phyloP scores from a whole-genome alignment of 495 filamentous ascomycete genomes.

The Trichocladium antarcticum region DNA sequence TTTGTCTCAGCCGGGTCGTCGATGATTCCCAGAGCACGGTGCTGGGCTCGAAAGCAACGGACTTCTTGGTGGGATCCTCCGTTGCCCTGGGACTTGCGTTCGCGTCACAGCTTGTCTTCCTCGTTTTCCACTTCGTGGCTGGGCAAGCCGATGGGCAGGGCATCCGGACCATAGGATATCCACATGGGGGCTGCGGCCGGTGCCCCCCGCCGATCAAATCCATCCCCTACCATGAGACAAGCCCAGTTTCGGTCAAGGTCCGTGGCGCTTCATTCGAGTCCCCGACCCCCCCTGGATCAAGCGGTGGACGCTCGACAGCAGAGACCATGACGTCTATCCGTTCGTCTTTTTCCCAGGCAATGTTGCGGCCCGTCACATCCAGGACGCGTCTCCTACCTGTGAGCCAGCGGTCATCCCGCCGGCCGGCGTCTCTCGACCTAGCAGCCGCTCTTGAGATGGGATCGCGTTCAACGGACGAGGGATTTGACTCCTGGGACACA shows the following conservation, averaged over 20 bases:
- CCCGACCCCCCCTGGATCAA: slow-evolving; percentile 30
- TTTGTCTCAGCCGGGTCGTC: slow-evolving; percentile 25
- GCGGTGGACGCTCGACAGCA: slow-evolving; percentile 30
- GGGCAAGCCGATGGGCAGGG: slow-evolving; percentile 18
- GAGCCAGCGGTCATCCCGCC: slow-evolving; percentile 21
- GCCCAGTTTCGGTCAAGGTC: slow-evolving; percentile 18
- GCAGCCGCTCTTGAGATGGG: slow-evolving; percentile 21
- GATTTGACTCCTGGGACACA: slow-evolving; percentile 61
- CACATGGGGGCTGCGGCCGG: slow-evolving; percentile 22
- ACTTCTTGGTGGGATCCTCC: slow-evolving; percentile 30
- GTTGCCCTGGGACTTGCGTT: slow-evolving; percentile 33
- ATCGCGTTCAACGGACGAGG: slow-evolving; percentile 33
- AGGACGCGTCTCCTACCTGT: slow-evolving; percentile 35
- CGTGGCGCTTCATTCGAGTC: slow-evolving; percentile 21
- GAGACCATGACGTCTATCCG: slow-evolving; percentile 45
- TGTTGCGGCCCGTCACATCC: slow-evolving; percentile 42
- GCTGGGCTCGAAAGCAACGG: slow-evolving; percentile 19
- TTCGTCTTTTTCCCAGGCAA: slow-evolving; percentile 41
- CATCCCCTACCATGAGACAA: slow-evolving; percentile 37
- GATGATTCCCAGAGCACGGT: slow-evolving; percentile 21
- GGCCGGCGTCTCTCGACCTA: slow-evolving; percentile 30
- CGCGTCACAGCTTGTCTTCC: slow-evolving; percentile 31
- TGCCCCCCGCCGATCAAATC: slow-evolving; percentile 31
- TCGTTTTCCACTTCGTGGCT: slow-evolving; percentile 29
- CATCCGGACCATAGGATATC: slow-evolving; percentile 17